A percentile compares a stretch with the other conserved stretches of the same genome.
These are phyloP conservation scores for Solanum etuberosum DNA, from an alignment of 257 asterid genomes.

Conservation along the genomic window DNA sequence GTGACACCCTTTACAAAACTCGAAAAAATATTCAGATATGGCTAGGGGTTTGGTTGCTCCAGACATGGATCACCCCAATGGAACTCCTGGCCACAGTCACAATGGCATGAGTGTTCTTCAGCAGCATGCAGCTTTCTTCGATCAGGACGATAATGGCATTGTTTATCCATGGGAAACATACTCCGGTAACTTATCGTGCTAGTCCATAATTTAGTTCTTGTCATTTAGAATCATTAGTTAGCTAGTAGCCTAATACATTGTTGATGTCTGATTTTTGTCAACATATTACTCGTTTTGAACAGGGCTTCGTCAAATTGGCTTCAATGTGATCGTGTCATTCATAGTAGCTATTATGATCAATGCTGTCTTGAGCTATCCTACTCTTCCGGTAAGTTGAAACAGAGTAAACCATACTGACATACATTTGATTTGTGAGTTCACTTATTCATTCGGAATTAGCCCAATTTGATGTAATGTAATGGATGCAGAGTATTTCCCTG, in stretches of 20 bases:
- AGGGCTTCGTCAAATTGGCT: slow-evolving; percentile 69
- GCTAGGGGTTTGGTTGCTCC: slow-evolving; percentile 53
- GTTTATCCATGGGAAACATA: slow-evolving; percentile 72
- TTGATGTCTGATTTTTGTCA: neutral
- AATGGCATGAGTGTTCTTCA: slow-evolving; percentile 62
- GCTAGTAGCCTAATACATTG: neutral
- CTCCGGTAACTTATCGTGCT: slow-evolving; percentile 11
- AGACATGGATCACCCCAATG: slow-evolving; percentile 67
- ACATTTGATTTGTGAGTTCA: neutral
- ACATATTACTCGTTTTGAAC: neutral
- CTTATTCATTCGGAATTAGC: neutral
- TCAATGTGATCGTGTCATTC: slow-evolving; percentile 50
- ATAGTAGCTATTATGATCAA: slow-evolving; percentile 38
- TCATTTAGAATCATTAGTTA: neutral
- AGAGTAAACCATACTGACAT: neutral
- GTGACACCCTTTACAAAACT: neutral
- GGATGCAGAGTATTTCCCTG: too few relatives aligned
- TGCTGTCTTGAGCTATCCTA: slow-evolving; percentile 46
- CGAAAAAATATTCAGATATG: slow-evolving; percentile 32
- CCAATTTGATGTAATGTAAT: neutral
- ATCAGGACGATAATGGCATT: slow-evolving; percentile 70
- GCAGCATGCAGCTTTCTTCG: slow-evolving; percentile 78
- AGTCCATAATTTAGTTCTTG: neutral
- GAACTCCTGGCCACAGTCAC: slow-evolving; percentile 59
- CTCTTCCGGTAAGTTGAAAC: slow-evolving; percentile 55